Evolutionary conservation across 805 yeast species (phyloP), one percentile per base, ranked within the genome.

Genomic region (Candida palmyrensis): DNA sequence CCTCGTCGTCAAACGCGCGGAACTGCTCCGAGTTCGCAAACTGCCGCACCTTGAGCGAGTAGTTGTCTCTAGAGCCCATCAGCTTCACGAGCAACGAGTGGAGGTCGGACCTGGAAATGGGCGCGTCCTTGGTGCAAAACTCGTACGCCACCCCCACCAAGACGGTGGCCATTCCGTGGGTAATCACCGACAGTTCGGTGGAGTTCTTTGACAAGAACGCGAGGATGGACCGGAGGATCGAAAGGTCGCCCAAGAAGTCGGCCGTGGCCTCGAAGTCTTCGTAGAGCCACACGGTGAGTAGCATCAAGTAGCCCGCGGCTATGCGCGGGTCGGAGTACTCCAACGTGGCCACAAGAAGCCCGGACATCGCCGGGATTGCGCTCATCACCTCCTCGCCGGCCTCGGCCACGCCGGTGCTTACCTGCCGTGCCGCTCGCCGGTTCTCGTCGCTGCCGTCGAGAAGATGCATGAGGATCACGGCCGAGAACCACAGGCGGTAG

Each of bases 401-500:
- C 8, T 58, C 70, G 20, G 56, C 78, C 38, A 72, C 69, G 6
- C 95, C 95, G 5, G 67, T 62, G 32, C 53, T 47, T n/a, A 85
- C 63, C 0, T 53, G 48, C 29, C 74, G 55, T 1, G 82, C 71
- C 10, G 67, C 38, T 6, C 62, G 62, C 41, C 74, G 73, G 12
- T 75, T 60, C 13, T 69, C 75, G 4, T 66, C 66, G 38, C 58
- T 62, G 24, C 73, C 81, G 35, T 73, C 75, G 40, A 88, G 71
- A 2, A 88, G 51, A 35, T 73, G 74, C 27, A 82, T 64, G 15
- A 90, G 51, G 3, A 86, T 62, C 3, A 78, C 71, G 2, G 83
- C 64, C 0, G 96, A 77, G 57, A 90, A 89, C 92, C 95, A 92
- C 1, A 77, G 58, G 47, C 79, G 77, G 51, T 88, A 92, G 0